phyloP scores from a whole-genome alignment of 345 rosid genomes.

The Gynandropsis gynandra region DNA sequence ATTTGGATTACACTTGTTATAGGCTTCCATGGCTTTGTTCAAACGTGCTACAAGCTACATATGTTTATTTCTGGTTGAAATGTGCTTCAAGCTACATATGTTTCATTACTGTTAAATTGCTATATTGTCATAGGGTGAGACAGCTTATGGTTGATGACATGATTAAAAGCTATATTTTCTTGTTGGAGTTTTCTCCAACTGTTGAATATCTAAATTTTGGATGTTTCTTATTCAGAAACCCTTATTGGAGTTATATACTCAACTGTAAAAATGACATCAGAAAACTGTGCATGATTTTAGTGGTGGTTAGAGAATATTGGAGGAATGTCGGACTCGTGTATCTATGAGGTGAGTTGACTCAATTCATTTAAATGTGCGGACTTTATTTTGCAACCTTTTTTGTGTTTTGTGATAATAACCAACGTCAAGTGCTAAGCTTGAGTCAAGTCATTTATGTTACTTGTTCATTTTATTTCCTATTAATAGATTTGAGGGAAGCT shows the following conservation, averaged over 20 bases:
- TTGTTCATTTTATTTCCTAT: too few species aligned
- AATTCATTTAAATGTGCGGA: background rate
- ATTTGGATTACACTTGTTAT: background rate
- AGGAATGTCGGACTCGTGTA: slow-evolving; percentile 70
- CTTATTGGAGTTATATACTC: slow-evolving; percentile 27
- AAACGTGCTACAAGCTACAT: too few species aligned
- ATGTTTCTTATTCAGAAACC: slow-evolving; percentile 33
- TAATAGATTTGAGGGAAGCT: too few species aligned
- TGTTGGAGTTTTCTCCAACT: slow-evolving; percentile 11
- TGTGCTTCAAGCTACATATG: too few species aligned
- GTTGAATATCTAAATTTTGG: slow-evolving; percentile 21
- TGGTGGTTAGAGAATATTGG: slow-evolving; percentile 47
- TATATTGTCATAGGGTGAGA: background rate
- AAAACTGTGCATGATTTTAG: slow-evolving; percentile 34
- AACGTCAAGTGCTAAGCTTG: background rate
- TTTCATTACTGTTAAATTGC: background rate
- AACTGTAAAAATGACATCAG: slow-evolving; percentile 36
- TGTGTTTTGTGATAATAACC: slow-evolving; percentile 12
- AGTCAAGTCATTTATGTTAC: too few species aligned
- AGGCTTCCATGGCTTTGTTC: background rate
- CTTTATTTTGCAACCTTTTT: background rate
- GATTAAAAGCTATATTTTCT: background rate
- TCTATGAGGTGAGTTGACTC: slow-evolving; percentile 50
- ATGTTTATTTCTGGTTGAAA: too few species aligned
- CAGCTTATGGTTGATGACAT: background rate